Base-by-base conservation (phyloP, 2,329 filamentous ascomycete species). In the Coniochaeta hoffmannii region DNA sequence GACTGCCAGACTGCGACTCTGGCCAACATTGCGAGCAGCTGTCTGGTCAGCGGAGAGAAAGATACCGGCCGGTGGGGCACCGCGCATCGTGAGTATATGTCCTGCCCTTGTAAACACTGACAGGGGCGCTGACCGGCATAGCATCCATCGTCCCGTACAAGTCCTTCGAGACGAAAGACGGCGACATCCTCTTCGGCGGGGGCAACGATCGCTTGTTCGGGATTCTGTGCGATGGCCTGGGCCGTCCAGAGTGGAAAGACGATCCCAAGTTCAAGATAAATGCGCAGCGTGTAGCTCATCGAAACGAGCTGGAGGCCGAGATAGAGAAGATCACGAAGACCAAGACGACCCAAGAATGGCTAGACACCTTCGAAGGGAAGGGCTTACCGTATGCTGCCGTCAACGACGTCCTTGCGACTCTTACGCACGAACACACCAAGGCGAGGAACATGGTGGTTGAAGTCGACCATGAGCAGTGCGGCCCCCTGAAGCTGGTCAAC, bases 121-220 rank as follows among this genome's bases (percentile, higher is more conserved):
- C 1, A 4, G 9, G 24, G 17, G 17, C n/a, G 15, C 46, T 53
- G 38, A 59, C 34, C 34, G 17, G 10, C n/a, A 1, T 57, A 92
- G 89, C 93, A n/a, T 96, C 90, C 0, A 97, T 99, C 67, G 94
- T 99, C 0, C 94, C 94, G 0, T 99, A 99, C 70, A 86, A 87
- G 64, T 90, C 90, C 0, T 99, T 89, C 69, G 79, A 83, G 64
- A 89, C 87, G 4, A 81, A 80, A 55, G 85, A 90, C 58, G 84
- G 85, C n/a, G 82, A 84, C 56, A 77, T 90, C 34, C 76, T 90
- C 19, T 77, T 89, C 50, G 87, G 87, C 4, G 86, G 86, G 28
- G 86, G 85, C n/a, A 90, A 90, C 62, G 84, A 89, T 64, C 77
- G 81, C 6, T 76, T 89, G 1, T 90, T 88, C 59, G 79, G 79